phyloP scores from a whole-genome alignment of 306 rosid genomes.

The Geum urbanum region DNA sequence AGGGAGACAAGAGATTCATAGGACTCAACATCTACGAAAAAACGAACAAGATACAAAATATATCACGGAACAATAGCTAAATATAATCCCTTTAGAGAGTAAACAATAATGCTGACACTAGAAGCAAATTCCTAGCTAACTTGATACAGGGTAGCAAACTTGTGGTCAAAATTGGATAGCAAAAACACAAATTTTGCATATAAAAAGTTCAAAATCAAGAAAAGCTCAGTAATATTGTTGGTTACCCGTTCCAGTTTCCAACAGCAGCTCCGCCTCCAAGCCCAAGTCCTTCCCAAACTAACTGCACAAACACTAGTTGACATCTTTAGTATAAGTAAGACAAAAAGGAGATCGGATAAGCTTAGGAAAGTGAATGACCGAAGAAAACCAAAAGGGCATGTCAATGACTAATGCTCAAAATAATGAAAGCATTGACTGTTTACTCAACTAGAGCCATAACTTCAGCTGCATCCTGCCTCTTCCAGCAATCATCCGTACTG shows the following conservation, averaged over 20 bases:
- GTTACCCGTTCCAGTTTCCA: slow-evolving; percentile 84
- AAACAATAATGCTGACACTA: background rate
- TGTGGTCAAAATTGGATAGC: background rate
- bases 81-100: background rate
- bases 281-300: slow-evolving; percentile 94
- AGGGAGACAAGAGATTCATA: background rate
- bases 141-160: background rate
- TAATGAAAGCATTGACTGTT: slow-evolving; percentile 4
- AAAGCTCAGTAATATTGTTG: background rate
- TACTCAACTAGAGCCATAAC: slow-evolving; percentile 74
- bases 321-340: background rate
- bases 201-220: background rate
- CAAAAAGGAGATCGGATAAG: background rate
- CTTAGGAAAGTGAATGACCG: background rate
- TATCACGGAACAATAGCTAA: background rate
- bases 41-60: background rate
- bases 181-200: background rate
- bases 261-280: slow-evolving; percentile 81
- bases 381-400: background rate
- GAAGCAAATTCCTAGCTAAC: background rate
- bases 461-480: slow-evolving; percentile 89
- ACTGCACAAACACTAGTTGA: slow-evolving; percentile 41
- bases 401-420: slow-evolving; percentile 17
- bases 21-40: too few species aligned
- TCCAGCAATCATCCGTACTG: slow-evolving; percentile 95